Percentiles rank a stretch among this genome's conserved stretches.
Conservation (phyloP, 179 eudicot genomes). For the Spinacia oleracea region DNA sequence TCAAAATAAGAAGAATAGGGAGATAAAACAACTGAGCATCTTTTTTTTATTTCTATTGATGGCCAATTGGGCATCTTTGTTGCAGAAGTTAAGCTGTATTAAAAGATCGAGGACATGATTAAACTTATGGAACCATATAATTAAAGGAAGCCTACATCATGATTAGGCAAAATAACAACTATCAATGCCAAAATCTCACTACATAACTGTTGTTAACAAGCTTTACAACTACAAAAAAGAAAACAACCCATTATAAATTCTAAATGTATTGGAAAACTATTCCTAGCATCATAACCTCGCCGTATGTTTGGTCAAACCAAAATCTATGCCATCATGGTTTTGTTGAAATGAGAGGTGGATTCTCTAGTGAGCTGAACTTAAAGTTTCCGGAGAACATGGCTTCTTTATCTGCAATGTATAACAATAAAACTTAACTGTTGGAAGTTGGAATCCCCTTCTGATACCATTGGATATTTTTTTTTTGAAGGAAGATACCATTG, state of each 20-base stretch:
- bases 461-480: too few relatives aligned
- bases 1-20: neutral
- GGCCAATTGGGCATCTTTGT: neutral
- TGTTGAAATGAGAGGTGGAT: conserved; percentile 15
- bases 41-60: neutral
- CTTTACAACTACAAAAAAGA: conserved; percentile 27
- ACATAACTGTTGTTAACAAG: conserved; percentile 7
- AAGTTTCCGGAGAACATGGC: conserved; percentile 81
- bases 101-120: conserved; percentile 8
- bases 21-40: neutral
- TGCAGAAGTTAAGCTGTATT: neutral
- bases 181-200: neutral
- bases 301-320: conserved; percentile 9
- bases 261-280: neutral
- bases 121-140: neutral
- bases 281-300: conserved; percentile 10
- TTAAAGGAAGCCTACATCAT: conserved; percentile 5
- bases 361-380: conserved; percentile 58
- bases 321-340: conserved; percentile 18
- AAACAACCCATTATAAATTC: neutral
- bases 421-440: neutral
- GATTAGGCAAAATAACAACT: neutral
- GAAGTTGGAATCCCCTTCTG: neutral
- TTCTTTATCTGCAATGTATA: conserved; percentile 49
- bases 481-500: neutral